Evolutionary conservation across 352 stramenopile genomes (phyloP).

Genomic region (Pythium chondricola): DNA sequence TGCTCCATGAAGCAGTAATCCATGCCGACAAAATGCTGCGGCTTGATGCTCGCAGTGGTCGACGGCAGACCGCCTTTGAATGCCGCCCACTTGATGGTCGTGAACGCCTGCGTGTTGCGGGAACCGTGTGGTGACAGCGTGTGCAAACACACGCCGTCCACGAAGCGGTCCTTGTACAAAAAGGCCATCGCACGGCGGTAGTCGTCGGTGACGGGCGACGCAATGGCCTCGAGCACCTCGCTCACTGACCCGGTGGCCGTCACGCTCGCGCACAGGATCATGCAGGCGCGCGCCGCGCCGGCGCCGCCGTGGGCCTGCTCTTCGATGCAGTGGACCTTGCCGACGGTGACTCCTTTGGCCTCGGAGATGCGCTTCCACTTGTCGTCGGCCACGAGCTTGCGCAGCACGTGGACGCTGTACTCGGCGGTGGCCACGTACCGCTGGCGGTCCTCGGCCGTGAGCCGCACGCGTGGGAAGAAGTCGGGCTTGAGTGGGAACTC

Average conservation of each 20-base stretch:
- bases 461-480: slow-evolving; percentile 60
- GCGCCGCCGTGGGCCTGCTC: slow-evolving; percentile 9
- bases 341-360: slow-evolving; percentile 48
- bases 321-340: slow-evolving; percentile 62
- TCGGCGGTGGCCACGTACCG: slow-evolving; percentile 41
- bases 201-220: slow-evolving; percentile 54
- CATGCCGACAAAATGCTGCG: slow-evolving; percentile 27
- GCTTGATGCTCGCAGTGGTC: slow-evolving; percentile 12
- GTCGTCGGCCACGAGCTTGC: slow-evolving; percentile 34
- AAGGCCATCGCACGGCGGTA: slow-evolving; percentile 66
- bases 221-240: slow-evolving; percentile 61
- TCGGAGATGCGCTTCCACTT: slow-evolving; percentile 56
- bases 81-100: slow-evolving; percentile 72
- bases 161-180: slow-evolving; percentile 44
- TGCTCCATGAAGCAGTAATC: slow-evolving; percentile 84
- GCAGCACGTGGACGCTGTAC: slow-evolving; percentile 31
- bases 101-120: slow-evolving; percentile 37
- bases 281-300: slow-evolving; percentile 22
- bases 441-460: slow-evolving; percentile 38
- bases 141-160: slow-evolving; percentile 57
- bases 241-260: slow-evolving; percentile 47
- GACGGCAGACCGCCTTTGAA: slow-evolving; percentile 40
- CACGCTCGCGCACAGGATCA: slow-evolving; percentile 58
- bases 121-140: slow-evolving; percentile 25
- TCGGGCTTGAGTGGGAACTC: slow-evolving; percentile 63